Evolutionary conservation across 108 stramenopile genomes (phyloP).

Genomic region (Nitzschia putrida): DNA sequence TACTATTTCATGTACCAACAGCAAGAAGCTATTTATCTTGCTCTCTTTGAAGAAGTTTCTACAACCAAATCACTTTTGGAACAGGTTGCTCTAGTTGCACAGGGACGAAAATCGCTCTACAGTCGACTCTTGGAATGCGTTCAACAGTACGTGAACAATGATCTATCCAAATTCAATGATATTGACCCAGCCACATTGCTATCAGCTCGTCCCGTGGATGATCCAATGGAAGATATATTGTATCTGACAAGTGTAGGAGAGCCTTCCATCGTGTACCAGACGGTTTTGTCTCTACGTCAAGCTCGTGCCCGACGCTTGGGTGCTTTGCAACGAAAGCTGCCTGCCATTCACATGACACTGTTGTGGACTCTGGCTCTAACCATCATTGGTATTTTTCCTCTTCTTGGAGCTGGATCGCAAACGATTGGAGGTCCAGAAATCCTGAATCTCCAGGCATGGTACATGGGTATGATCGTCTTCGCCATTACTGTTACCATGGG

Average conservation of each 20-base stretch:
- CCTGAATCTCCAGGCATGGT: slow-evolving; percentile 49
- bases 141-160: slow-evolving; percentile 67
- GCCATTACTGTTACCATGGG: slow-evolving; percentile 67
- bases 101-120: slow-evolving; percentile 73
- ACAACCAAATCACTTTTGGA: slow-evolving; percentile 82
- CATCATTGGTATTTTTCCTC: slow-evolving; percentile 71
- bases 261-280: slow-evolving; percentile 79
- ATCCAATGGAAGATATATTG: slow-evolving; percentile 84
- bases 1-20: slow-evolving; percentile 90
- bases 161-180: slow-evolving; percentile 65
- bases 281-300: slow-evolving; percentile 74
- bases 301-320: slow-evolving; percentile 75
- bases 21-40: slow-evolving; percentile 82
- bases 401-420: slow-evolving; percentile 71
- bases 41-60: slow-evolving; percentile 84
- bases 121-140: slow-evolving; percentile 60
- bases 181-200: slow-evolving; percentile 66
- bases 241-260: slow-evolving; percentile 87
- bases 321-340: slow-evolving; percentile 83
- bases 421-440: slow-evolving; percentile 59
- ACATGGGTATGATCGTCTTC: slow-evolving; percentile 61
- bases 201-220: slow-evolving; percentile 72
- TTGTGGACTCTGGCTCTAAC: slow-evolving; percentile 68
- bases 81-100: slow-evolving; percentile 84
- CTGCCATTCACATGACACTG: slow-evolving; percentile 61